Percentiles rank a stretch among this genome's conserved stretches.
phyloP scores from a whole-genome alignment of 2,329 filamentous ascomycete genomes.

The Rhytidhysteron rufulum region DNA sequence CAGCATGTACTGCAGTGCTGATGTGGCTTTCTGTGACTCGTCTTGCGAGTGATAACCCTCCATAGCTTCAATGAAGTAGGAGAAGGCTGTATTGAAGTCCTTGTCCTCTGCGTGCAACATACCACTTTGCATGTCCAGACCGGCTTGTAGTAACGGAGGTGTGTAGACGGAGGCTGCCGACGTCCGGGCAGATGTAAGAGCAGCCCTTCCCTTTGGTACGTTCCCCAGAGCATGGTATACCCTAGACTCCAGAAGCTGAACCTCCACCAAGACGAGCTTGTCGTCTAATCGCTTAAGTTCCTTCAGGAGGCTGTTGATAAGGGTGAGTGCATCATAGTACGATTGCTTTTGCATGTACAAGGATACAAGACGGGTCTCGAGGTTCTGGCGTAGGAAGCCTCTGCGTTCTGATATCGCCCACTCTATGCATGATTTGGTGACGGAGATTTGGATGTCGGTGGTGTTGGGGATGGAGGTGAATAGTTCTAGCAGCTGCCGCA shows the following conservation, averaged over 20 bases:
- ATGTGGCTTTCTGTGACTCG: slow-evolving; percentile 84
- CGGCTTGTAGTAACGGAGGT: slow-evolving; percentile 88
- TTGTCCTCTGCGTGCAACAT: slow-evolving; percentile 98
- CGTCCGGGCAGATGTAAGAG: slow-evolving; percentile 88
- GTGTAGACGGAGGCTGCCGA: slow-evolving; percentile 97
- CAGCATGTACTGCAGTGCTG: slow-evolving; percentile 97
- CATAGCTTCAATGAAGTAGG: slow-evolving; percentile 98
- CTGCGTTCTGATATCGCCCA: slow-evolving; percentile 95
- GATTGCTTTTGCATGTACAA: slow-evolving; percentile 97
- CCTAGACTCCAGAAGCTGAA: slow-evolving; percentile 92
- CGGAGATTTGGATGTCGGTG: slow-evolving; percentile 86
- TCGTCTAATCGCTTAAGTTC: slow-evolving; percentile 98
- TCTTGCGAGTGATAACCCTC: slow-evolving; percentile 96
- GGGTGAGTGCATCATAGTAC: slow-evolving; percentile 92
- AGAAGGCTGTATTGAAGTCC: slow-evolving; percentile 98
- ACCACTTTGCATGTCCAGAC: slow-evolving; percentile 97
- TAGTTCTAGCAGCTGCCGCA: slow-evolving; percentile 93
- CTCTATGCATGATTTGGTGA: slow-evolving; percentile 99
- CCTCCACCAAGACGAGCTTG: slow-evolving; percentile 96
- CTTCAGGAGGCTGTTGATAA: slow-evolving; percentile 93
- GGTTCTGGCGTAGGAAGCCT: slow-evolving; percentile 94
- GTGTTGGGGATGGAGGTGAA: slow-evolving; percentile 92
- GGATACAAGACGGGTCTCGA: slow-evolving; percentile 89
- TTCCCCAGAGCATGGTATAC: slow-evolving; percentile 98
- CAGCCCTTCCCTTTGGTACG: slow-evolving; percentile 90